Conservation (phyloP, 495 filamentous ascomycete species). For the Trichocladium uniseriatum region DNA sequence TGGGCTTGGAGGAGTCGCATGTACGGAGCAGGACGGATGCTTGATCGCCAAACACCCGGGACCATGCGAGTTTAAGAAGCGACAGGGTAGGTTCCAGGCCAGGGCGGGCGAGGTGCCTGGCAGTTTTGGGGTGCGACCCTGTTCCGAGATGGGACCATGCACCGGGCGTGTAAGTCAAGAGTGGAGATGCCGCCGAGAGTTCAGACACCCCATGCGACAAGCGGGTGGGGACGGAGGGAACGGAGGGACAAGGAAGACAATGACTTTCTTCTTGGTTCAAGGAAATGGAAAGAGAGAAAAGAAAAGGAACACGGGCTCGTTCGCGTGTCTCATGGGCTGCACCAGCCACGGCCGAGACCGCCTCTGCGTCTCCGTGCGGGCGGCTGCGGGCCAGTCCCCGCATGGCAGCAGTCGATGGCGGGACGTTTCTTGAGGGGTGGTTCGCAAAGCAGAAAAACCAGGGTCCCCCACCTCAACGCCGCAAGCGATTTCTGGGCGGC, state of each 20-base stretch:
- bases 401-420: slow-evolving; percentile 4
- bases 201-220: not conserved
- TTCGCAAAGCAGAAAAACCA: slow-evolving; percentile 5
- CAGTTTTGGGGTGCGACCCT: slow-evolving; percentile 7
- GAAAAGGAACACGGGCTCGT: not conserved
- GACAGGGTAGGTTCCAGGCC: slow-evolving; percentile 22
- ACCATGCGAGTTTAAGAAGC: slow-evolving; percentile 39
- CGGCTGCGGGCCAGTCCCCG: slow-evolving; percentile 17
- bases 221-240: not conserved
- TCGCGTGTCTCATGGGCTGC: slow-evolving; percentile 2
- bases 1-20: slow-evolving; percentile 20
- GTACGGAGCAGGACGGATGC: slow-evolving; percentile 26
- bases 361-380: slow-evolving; percentile 14
- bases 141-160: slow-evolving; percentile 16
- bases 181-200: not conserved
- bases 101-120: slow-evolving; percentile 9
- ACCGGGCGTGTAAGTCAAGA: slow-evolving; percentile 4
- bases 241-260: not conserved
- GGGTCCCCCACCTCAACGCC: not conserved
- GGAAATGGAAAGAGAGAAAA: not conserved
- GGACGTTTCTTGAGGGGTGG: slow-evolving; percentile 1
- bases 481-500: not conserved
- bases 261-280: not conserved
- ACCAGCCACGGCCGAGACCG: slow-evolving; percentile 21
- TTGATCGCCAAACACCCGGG: slow-evolving; percentile 30